Evolutionary conservation across 805 yeast species (phyloP), one percentile per base, ranked within the genome.

Genomic region (Scheffersomyces spartinae): DNA sequence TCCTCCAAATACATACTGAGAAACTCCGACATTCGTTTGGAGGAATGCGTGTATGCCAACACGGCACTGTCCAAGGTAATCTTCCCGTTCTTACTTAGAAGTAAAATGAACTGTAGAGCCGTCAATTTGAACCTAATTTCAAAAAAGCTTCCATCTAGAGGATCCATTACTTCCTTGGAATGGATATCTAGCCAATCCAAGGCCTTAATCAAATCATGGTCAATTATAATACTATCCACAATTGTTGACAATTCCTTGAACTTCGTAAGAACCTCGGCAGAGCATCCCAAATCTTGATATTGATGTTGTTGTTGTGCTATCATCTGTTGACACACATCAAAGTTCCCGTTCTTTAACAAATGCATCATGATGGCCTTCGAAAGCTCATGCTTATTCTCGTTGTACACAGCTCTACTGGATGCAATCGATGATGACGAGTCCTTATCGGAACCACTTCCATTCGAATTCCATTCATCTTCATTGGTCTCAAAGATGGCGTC

Each of bases 81-180:
- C n/a, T n/a, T n/a, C n/a, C n/a, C n/a, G n/a, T n/a, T n/a, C n/a
- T n/a, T n/a, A n/a, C n/a, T 43, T 9, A 59, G 38, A 6, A 55
- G 39, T 12, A 56, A 36, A 4, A 45, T 42, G 27, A 50, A 57
- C 32, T 59, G 61, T 9, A 59, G 45, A 40, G 55, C 42, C 36
- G 57, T 63, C 33, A 58, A 52, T 33, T 57, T 57, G 42, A 60
- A 53, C 38, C 53, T 59, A n/a, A 52, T 42, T 27, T 41, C 44
- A 11, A 40, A n/a, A n/a, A n/a, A n/a, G n/a, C n/a, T n/a, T n/a
- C n/a, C n/a, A n/a, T n/a, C n/a, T n/a, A n/a, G n/a, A n/a, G n/a
- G n/a, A n/a, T n/a, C n/a, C n/a, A n/a, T n/a, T n/a, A n/a, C n/a
- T n/a, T n/a, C n/a, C 21, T 22, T 13, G 5, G 15, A 6, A n/a